Evolutionary conservation across 192 early-diverging fungal genomes (phyloP).

Genomic region (Lobosporangium transversale): DNA sequence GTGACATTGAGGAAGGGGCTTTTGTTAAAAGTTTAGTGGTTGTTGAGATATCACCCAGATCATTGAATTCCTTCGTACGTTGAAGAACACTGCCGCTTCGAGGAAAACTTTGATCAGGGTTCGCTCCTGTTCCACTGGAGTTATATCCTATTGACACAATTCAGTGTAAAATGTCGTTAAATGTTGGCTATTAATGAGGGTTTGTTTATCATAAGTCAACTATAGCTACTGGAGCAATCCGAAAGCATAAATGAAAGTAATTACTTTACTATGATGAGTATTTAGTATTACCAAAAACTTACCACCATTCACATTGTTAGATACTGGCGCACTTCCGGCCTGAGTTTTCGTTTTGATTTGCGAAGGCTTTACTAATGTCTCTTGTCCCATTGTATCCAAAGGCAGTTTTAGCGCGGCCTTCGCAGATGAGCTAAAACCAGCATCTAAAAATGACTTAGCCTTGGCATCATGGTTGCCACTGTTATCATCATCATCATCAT

Average conservation of each 20-base stretch:
- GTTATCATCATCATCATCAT: conserved; percentile 18
- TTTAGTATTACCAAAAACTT: too few species aligned
- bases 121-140: not conserved
- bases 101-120: not conserved
- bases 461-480: not conserved
- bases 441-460: not conserved
- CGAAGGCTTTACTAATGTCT: conserved; percentile 28
- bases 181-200: conserved; percentile 36
- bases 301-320: too few species aligned
- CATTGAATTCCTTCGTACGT: conserved; percentile 17
- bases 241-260: too few species aligned
- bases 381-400: not conserved
- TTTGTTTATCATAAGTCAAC: too few species aligned
- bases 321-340: conserved; percentile 1
- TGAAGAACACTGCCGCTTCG: conserved; percentile 12
- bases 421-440: not conserved
- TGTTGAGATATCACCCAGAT: not conserved
- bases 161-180: too few species aligned
- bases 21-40: too few species aligned
- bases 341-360: too few species aligned
- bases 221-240: too few species aligned
- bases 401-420: not conserved
- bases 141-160: conserved; percentile 22
- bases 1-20: too few species aligned
- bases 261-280: too few species aligned